Conservation (phyloP, 2,329 filamentous ascomycete species). For the Pseudogymnoascus sp. region DNA sequence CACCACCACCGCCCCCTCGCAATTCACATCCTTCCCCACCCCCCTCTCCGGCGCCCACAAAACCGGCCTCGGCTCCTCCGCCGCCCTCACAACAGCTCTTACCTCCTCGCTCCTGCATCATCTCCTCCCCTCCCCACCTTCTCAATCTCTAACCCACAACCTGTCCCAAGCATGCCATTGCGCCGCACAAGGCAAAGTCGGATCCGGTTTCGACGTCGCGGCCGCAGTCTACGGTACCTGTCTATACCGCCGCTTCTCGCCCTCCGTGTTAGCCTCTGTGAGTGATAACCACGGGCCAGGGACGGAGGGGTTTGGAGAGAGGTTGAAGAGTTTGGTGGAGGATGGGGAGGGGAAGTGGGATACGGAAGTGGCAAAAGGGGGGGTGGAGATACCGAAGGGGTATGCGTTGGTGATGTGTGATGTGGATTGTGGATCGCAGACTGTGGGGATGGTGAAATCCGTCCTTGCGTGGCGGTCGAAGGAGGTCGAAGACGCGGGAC, state of each 20-base stretch:
- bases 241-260: slow-evolving; percentile 87
- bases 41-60: slow-evolving; percentile 77
- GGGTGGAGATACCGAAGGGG: slow-evolving; percentile 63
- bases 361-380: slow-evolving; percentile 63
- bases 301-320: slow-evolving; percentile 51
- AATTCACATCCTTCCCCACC: slow-evolving; percentile 73
- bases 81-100: slow-evolving; percentile 84
- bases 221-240: slow-evolving; percentile 88
- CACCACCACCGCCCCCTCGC: slow-evolving; percentile 40
- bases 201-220: slow-evolving; percentile 91
- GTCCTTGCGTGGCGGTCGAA: slow-evolving; percentile 73
- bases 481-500: slow-evolving; percentile 55
- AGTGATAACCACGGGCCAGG: slow-evolving; percentile 55
- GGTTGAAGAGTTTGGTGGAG: slow-evolving; percentile 60
- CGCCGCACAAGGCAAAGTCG: slow-evolving; percentile 92
- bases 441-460: slow-evolving; percentile 90
- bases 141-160: slow-evolving; percentile 69
- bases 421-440: slow-evolving; percentile 88
- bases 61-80: slow-evolving; percentile 90
- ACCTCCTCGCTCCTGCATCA: slow-evolving; percentile 70
- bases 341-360: slow-evolving; percentile 62
- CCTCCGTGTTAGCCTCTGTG: slow-evolving; percentile 59
- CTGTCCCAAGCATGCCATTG: slow-evolving; percentile 90
- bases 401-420: slow-evolving; percentile 87
- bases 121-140: slow-evolving; percentile 49